Evolutionary conservation across 352 stramenopile genomes (phyloP).

Genomic region (Plasmopara muralis): DNA sequence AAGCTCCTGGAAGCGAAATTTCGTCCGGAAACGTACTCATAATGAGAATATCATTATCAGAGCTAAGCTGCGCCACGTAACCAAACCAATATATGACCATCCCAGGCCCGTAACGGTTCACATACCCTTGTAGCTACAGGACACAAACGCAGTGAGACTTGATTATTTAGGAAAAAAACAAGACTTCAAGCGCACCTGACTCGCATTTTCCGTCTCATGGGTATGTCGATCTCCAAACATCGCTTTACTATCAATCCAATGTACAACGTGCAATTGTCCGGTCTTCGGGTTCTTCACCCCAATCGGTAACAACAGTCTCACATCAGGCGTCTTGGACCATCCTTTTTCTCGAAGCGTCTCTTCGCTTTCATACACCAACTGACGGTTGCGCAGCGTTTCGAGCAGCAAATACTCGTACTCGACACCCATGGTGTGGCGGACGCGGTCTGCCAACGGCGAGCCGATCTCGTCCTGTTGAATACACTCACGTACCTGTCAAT

Average conservation of each 20-base stretch:
- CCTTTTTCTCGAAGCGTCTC: conserved; percentile 71
- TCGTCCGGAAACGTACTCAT: conserved; percentile 45
- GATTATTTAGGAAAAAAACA: background rate
- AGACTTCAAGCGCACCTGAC: conserved; percentile 23
- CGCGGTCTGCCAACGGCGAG: conserved; percentile 67
- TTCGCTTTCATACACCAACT: conserved; percentile 79
- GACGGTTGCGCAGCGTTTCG: conserved; percentile 58
- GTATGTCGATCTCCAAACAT: conserved; percentile 84
- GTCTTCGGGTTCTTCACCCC: conserved; percentile 44
- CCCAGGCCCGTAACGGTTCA: conserved; percentile 76
- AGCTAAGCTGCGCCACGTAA: conserved; percentile 49
- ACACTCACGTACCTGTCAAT: conserved; percentile 53
- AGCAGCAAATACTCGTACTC: conserved; percentile 85
- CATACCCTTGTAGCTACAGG: conserved; percentile 61
- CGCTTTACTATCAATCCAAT: conserved; percentile 89
- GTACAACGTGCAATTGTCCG: conserved; percentile 49
- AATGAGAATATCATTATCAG: conserved; percentile 53
- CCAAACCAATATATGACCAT: conserved; percentile 89
- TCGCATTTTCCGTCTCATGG: conserved; percentile 69
- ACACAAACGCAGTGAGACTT: conserved; percentile 4
- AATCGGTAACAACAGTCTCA: conserved; percentile 71
- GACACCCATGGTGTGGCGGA: conserved; percentile 68
- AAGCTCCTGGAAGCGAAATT: conserved; percentile 50
- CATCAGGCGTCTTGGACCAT: conserved; percentile 83
- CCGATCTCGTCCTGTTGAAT: conserved; percentile 61